These are phyloP conservation scores for Stylonectria norvegica DNA, from an alignment of 2,329 filamentous ascomycete genomes.

Conservation along the genomic window DNA sequence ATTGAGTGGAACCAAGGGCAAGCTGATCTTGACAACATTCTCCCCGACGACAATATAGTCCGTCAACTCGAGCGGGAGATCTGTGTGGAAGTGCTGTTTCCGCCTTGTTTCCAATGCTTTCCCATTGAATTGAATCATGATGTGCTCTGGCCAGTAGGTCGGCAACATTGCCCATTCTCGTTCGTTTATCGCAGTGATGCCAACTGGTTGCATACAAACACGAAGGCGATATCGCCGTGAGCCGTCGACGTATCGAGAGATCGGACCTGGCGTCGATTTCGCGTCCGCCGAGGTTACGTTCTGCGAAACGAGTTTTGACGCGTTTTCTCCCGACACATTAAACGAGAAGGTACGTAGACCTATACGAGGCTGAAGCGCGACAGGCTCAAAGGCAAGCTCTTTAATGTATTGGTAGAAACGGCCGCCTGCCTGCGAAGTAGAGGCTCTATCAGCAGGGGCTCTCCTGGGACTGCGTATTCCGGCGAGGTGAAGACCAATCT, in stretches of 20 bases:
- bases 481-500: constrained; percentile 46
- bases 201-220: constrained; percentile 45
- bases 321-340: constrained; percentile 35
- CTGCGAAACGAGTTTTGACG: constrained; percentile 35
- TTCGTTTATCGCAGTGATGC: constrained; percentile 33
- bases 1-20: constrained; percentile 29
- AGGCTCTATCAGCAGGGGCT: constrained; percentile 24
- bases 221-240: constrained; percentile 66
- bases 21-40: constrained; percentile 60
- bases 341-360: constrained; percentile 47
- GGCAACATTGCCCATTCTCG: constrained; percentile 61
- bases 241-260: constrained; percentile 45
- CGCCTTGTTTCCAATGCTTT: constrained; percentile 56
- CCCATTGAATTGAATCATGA: constrained; percentile 68
- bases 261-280: background rate
- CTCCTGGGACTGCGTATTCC: constrained; percentile 47
- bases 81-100: constrained; percentile 70
- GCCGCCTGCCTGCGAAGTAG: too few relatives aligned
- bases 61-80: constrained; percentile 74
- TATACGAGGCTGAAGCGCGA: constrained; percentile 33
- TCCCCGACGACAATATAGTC: constrained; percentile 51
- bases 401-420: constrained; percentile 58
- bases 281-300: constrained; percentile 32
- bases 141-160: constrained; percentile 66
- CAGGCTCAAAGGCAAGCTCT: constrained; percentile 48